Evolutionary conservation across 2,329 filamentous ascomycete genomes (phyloP).

Genomic region (Pseudogymnoascus sp.): DNA sequence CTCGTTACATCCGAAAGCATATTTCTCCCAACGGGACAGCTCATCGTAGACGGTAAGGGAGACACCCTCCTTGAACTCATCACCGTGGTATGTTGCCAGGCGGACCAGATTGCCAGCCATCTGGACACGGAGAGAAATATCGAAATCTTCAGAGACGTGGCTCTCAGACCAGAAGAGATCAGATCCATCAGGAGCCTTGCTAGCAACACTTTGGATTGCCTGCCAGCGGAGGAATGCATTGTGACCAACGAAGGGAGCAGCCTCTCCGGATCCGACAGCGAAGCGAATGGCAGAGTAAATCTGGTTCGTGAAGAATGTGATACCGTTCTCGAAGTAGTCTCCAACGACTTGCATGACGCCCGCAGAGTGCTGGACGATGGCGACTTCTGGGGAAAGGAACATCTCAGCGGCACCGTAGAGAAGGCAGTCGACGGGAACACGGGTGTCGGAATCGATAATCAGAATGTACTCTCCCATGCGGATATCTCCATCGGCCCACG

Average conservation of each 20-base stretch:
- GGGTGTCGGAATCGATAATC: constrained; percentile 61
- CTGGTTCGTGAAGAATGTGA: constrained; percentile 72
- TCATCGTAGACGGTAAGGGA: constrained; percentile 68
- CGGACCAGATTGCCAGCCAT: constrained; percentile 60
- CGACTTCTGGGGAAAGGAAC: constrained; percentile 60
- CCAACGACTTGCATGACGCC: constrained; percentile 70
- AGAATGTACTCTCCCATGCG: constrained; percentile 57
- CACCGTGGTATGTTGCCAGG: constrained; percentile 58
- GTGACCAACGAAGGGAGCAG: constrained; percentile 64
- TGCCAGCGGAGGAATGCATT: constrained; percentile 68
- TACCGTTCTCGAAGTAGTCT: constrained; percentile 64
- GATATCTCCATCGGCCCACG: constrained; percentile 54
- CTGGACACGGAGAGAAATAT: constrained; percentile 65
- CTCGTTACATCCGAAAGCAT: constrained; percentile 64
- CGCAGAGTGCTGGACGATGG: constrained; percentile 63
- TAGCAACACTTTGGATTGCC: constrained; percentile 51
- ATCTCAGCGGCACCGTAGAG: constrained; percentile 64
- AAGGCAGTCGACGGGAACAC: constrained; percentile 59
- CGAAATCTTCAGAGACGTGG: constrained; percentile 71
- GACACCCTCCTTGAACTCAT: constrained; percentile 66
- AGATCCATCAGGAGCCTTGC: constrained; percentile 44
- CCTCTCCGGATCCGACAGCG: constrained; percentile 62
- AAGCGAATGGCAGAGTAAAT: constrained; percentile 68
- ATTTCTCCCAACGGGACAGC: constrained; percentile 64
- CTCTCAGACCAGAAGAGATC: constrained; percentile 66